Base-by-base conservation (phyloP, 169 alveolate species). In the Babesia ovis region DNA sequence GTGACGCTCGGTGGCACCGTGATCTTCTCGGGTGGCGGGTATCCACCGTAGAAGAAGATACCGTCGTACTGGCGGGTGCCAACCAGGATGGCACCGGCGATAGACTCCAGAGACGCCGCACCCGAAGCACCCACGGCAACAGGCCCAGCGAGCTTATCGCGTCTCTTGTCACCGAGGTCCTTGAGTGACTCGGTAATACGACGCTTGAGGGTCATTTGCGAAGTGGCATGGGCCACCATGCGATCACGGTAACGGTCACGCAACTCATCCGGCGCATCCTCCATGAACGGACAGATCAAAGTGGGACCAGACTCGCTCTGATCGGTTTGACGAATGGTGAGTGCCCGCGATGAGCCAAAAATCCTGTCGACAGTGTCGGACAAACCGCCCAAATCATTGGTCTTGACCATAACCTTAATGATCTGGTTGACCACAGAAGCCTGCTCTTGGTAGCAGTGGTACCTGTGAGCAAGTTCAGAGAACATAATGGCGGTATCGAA, bases 201-300 rank as follows among this genome's bases (percentile, higher is more conserved):
- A 9, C 29, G 41, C 46, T 55, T 23, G 9, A 20, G 14, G n/a
- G 34, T 37, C 46, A 70, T 16, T 37, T 59, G 29, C 32, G 23
- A 25, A 12, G 39, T 35, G 12, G 42, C 87, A 37, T 79, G 58
- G 34, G 12, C 53, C 16, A 79, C 34, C 29, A 79, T 79, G 27
- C 57, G 62, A n/a, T 43, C 29, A 29, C 74, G 87, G 56, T 31
- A 53, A 4, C 59, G 37, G 18, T 66, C 27, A 14, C 87, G 62
- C 25, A 69, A 9, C 22, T 46, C 79, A 14, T 56, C 70, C 22
- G 82, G 87, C 16, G 87, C 81, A 23, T 70, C 89, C 20, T 62
- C 72, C 89, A 81, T 81, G 68, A 72, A 81, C 31, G 84, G 89
- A 46, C 89, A 81, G 16, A 81, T 32, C 54, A 81, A 62, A 0